Percentiles rank a stretch among this genome's conserved stretches.
These are phyloP conservation scores for Verbascum thapsus DNA, from an alignment of 257 asterid species.

Conservation along the genomic window DNA sequence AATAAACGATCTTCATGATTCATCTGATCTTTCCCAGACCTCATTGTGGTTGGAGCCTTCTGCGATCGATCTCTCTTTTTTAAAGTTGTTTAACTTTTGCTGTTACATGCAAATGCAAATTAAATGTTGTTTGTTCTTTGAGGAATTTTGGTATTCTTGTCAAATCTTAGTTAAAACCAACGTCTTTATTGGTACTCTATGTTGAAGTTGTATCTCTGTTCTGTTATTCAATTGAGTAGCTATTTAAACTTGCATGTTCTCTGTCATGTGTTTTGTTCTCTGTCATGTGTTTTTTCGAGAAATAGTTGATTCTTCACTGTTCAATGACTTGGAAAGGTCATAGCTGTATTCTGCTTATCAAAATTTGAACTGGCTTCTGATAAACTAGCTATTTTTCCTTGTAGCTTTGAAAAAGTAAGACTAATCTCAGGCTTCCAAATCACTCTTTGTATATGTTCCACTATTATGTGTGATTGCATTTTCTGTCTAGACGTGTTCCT, in stretches of 20 bases:
- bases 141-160: neutral
- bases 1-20: slow-evolving; percentile 18
- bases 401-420: too few species aligned
- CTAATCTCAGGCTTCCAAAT: slow-evolving; percentile 7
- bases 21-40: slow-evolving; percentile 17
- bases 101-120: slow-evolving; percentile 9
- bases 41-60: slow-evolving; percentile 14
- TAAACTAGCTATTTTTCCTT: too few species aligned
- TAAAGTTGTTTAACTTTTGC: slow-evolving; percentile 24
- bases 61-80: slow-evolving; percentile 11
- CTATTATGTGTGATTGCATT: too few species aligned
- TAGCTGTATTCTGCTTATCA: neutral
- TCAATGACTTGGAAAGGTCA: neutral
- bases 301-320: neutral
- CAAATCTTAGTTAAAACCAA: neutral
- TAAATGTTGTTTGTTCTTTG: too few species aligned
- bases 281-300: neutral
- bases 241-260: slow-evolving; percentile 8
- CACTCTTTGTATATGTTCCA: neutral
- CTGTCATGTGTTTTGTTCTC: neutral
- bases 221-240: neutral
- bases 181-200: slow-evolving; percentile 15
- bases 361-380: slow-evolving; percentile 7
- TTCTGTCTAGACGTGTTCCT: neutral
- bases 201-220: slow-evolving; percentile 11